Evolutionary conservation across 1,139 yeast genomes (phyloP).

Genomic region (Suhomyces panamericanus): DNA sequence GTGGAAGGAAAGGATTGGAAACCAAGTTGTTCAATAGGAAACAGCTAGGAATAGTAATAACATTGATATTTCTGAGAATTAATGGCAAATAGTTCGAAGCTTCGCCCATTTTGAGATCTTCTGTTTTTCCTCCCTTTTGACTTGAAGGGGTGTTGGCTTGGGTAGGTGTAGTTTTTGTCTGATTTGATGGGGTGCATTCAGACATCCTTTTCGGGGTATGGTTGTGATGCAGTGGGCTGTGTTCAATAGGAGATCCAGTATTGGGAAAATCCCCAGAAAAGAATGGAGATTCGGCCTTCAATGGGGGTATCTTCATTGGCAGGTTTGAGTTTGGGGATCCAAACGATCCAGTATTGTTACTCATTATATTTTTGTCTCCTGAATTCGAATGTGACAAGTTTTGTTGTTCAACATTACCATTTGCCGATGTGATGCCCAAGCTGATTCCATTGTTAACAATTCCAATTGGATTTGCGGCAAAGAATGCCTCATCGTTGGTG

Average conservation of each 20-base stretch:
- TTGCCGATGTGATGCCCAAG: background rate
- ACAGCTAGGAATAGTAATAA: conserved; percentile 55
- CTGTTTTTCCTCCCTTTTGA: conserved; percentile 7
- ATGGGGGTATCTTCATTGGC: conserved; percentile 15
- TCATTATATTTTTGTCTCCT: background rate
- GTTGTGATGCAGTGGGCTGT: conserved; percentile 16
- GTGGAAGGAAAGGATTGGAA: conserved; percentile 16
- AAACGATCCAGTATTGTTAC: conserved; percentile 19
- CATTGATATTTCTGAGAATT: conserved; percentile 59
- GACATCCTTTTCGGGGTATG: conserved; percentile 7
- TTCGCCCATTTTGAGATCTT: conserved; percentile 24
- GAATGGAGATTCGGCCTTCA: conserved; percentile 34
- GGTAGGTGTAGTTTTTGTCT: conserved; percentile 4
- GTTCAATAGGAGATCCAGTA: conserved; percentile 24
- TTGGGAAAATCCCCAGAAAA: conserved; percentile 23
- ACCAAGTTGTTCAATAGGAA: conserved; percentile 42
- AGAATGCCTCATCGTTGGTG: conserved; percentile 22
- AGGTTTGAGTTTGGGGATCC: conserved; percentile 28
- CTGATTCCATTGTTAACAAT: background rate
- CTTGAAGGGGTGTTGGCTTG: conserved; percentile 6
- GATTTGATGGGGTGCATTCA: conserved; percentile 5
- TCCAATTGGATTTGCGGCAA: conserved; percentile 1
- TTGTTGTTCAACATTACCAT: background rate
- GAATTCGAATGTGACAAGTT: background rate
- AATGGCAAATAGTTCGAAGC: conserved; percentile 62